Evolutionary conservation across 805 yeast species (phyloP).

Genomic region (Groenewaldozyma salmanticensis): DNA sequence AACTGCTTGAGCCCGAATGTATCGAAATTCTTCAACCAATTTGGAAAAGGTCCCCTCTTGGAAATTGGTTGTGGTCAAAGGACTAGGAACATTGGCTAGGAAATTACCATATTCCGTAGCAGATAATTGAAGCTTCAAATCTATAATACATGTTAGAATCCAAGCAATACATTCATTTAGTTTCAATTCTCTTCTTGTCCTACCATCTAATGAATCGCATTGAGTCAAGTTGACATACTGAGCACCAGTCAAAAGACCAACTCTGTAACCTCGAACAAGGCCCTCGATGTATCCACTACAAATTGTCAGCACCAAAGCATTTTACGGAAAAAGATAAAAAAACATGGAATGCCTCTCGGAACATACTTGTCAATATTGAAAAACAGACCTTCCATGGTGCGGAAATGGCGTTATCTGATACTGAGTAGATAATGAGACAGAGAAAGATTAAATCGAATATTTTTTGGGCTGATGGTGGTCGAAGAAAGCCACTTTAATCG

Average conservation of each 20-base stretch:
- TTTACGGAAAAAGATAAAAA: not conserved
- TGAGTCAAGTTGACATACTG: slow-evolving; percentile 91
- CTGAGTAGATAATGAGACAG: no score
- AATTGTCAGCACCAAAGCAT: slow-evolving; percentile 1
- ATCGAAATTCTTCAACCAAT: slow-evolving; percentile 74
- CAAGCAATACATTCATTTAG: not conserved
- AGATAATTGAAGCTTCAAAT: slow-evolving; percentile 83
- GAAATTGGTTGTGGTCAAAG: slow-evolving; percentile 78
- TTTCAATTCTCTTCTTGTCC: not conserved
- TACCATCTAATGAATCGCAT: slow-evolving; percentile 76
- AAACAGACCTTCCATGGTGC: slow-evolving; percentile 82
- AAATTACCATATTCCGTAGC: slow-evolving; percentile 95
- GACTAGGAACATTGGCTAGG: slow-evolving; percentile 68
- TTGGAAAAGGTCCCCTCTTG: slow-evolving; percentile 69
- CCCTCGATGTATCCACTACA: slow-evolving; percentile 81
- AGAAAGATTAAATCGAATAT: no score
- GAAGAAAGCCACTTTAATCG: no score
- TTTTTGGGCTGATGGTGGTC: no score
- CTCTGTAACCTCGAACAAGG: slow-evolving; percentile 86
- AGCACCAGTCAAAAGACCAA: slow-evolving; percentile 63
- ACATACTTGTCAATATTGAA: slow-evolving; percentile 67
- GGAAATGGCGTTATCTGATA: no score
- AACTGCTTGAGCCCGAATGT: slow-evolving; percentile 73
- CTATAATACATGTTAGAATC: slow-evolving; percentile 30
- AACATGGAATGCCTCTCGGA: not conserved